Evolutionary conservation across 257 asterid genomes (phyloP).

Genomic region (Gynochthodes officinalis): DNA sequence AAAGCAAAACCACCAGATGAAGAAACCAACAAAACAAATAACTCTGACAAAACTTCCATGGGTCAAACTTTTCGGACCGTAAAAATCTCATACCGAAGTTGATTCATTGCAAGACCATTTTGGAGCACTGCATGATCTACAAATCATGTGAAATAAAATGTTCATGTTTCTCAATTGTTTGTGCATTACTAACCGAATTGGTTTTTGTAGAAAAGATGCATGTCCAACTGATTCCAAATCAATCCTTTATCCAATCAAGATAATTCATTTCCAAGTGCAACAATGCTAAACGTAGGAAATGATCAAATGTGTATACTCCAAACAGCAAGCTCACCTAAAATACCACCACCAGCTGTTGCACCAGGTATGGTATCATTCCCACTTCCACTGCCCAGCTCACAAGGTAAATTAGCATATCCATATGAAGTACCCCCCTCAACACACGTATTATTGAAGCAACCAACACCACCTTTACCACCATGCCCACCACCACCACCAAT

Average conservation of each 20-base stretch:
- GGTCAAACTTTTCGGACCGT: background rate
- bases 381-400: slow-evolving; percentile 98
- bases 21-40: background rate
- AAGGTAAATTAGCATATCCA: slow-evolving; percentile 80
- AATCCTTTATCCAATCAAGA: background rate
- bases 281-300: background rate
- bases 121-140: background rate
- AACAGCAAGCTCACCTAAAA: slow-evolving; percentile 56
- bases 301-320: background rate
- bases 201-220: background rate
- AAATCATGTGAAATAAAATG: background rate
- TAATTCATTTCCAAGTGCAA: background rate
- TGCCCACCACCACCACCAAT: slow-evolving; percentile 96
- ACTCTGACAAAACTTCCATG: background rate
- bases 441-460: slow-evolving; percentile 69
- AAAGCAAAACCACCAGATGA: background rate
- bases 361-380: slow-evolving; percentile 79
- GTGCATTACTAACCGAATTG: background rate
- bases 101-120: background rate
- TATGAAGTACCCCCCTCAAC: slow-evolving; percentile 77
- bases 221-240: background rate
- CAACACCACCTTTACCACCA: slow-evolving; percentile 96
- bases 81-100: background rate
- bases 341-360: slow-evolving; percentile 90
- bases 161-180: background rate